A percentile compares a stretch with the other conserved stretches of the same genome.
phyloP scores from a whole-genome alignment of 1,284 basidiomycete genomes.

The Violaceomyces palustris region DNA sequence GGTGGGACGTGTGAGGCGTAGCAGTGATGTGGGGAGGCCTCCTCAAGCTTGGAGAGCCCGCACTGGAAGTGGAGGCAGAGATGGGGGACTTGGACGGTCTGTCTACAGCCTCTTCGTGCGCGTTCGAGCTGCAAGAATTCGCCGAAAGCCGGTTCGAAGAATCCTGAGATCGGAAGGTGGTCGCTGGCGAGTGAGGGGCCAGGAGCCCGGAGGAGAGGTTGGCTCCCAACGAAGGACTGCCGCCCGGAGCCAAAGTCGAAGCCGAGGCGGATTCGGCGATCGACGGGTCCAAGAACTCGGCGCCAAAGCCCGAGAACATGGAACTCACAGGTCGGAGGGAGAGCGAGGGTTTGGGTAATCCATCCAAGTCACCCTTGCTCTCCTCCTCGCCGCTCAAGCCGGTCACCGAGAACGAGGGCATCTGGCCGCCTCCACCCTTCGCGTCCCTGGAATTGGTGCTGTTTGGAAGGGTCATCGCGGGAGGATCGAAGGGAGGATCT shows the following conservation, averaged over 20 bases:
- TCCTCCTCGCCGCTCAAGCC: conserved; percentile 13
- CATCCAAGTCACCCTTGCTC: background rate
- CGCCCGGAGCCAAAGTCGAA: too few relatives aligned
- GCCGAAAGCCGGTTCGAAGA: background rate
- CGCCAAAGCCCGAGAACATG: conserved; percentile 36
- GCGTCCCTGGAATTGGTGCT: background rate
- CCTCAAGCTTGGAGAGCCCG: conserved; percentile 5
- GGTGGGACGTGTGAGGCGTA: conserved; percentile 9
- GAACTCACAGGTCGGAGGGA: conserved; percentile 34
- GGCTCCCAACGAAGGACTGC: too few relatives aligned
- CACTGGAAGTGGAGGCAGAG: conserved; percentile 1
- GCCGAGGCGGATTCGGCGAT: conserved; percentile 18
- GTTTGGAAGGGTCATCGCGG: background rate
- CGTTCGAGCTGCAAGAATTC: conserved; percentile 11
- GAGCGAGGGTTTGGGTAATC: conserved; percentile 23
- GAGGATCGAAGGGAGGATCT: background rate
- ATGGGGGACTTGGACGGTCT: conserved; percentile 4
- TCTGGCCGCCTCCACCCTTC: conserved; percentile 2
- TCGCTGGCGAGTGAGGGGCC: conserved; percentile 16
- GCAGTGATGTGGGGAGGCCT: conserved; percentile 18
- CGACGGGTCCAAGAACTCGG: conserved; percentile 30
- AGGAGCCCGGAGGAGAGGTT: conserved; percentile 15
- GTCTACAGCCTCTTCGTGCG: too few relatives aligned
- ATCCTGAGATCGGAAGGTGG: conserved; percentile 1
- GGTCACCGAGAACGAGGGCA: conserved; percentile 28